Base-by-base conservation (phyloP, 306 rosid species). In the Bauhinia variegata region DNA sequence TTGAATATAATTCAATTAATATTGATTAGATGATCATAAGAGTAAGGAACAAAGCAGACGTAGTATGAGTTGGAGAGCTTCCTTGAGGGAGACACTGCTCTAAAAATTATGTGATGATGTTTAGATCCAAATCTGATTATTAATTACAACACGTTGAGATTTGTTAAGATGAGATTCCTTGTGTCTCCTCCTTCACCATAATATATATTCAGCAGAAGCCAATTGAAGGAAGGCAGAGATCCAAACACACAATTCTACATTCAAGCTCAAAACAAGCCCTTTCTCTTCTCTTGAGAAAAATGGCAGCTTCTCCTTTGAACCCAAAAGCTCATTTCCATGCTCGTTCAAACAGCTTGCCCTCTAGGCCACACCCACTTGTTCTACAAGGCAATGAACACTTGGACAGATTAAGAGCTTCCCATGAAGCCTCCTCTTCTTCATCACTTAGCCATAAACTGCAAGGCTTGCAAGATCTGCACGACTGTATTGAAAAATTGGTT, bases 331-430 rank as follows among this genome's bases (percentile, higher is more conserved):
- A 10, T 38, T 66, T 37, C 38, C 73, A 74, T 5, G 46, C 54
- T 59, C 73, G 64, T 12, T 75, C 79, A 50, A 67, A 59, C 63
- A 67, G 79, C 63, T 59, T 67, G 39, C 79, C 79, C 2, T 30
- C 69, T 13, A 67, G 74, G 48, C 42, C 62, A 39, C 79, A 74
- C 56, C 68, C 79, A 1, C 48, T 74, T 32, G 4, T 74, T 36
- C 69, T 52, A 33, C 33, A 34, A 65, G 71, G 77, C 65, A 77
- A 71, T 16, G 16, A 77, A 2, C 69, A 65, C 41, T 58, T 71
- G 46, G 69, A 23, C 0, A 43, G 33, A 50, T 59, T 77, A 60
- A 71, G 63, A 4, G 44, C 57, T 60, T 78, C 75, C 33, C 23
- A 15, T 42, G 74, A 6, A 65, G 43, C 65, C 69, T 70, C 61